These are phyloP conservation scores for Colletotrichum acutatum DNA, from an alignment of 2,329 filamentous ascomycete species.

Conservation along the genomic window DNA sequence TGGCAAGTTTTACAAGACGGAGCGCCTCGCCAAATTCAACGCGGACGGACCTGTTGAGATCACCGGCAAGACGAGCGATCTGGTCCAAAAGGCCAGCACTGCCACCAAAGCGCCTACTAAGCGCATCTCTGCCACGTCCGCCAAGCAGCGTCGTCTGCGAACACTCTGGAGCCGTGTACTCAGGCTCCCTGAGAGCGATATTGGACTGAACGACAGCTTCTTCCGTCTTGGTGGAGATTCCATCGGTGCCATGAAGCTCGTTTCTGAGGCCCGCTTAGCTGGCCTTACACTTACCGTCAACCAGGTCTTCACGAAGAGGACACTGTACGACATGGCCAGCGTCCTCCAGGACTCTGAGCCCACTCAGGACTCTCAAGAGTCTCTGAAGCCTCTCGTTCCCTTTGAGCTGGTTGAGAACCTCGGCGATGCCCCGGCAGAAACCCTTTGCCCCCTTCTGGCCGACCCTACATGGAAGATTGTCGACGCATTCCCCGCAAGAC, in stretches of 20 bases:
- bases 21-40: constrained; percentile 52
- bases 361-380: constrained; percentile 20
- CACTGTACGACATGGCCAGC: constrained; percentile 64
- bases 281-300: constrained; percentile 63
- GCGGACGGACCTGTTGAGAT: constrained; percentile 44
- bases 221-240: constrained; percentile 71
- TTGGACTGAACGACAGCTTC: constrained; percentile 67
- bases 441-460: constrained; percentile 62
- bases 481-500: constrained; percentile 68
- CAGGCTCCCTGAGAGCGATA: constrained; percentile 54
- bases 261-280: constrained; percentile 62
- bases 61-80: constrained; percentile 39
- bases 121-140: constrained; percentile 51
- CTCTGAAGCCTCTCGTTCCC: constrained; percentile 48
- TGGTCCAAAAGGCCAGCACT: constrained; percentile 18
- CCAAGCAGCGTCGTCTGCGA: constrained; percentile 56
- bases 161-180: constrained; percentile 61
- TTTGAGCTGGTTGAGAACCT: constrained; percentile 64
- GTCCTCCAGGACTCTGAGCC: constrained; percentile 52
- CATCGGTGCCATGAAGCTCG: constrained; percentile 70
- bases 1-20: constrained; percentile 51
- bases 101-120: constrained; percentile 38
- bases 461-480: constrained; percentile 61
- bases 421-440: constrained; percentile 48
- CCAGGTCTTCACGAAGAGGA: constrained; percentile 63